Percentiles rank a stretch among this genome's conserved stretches.
Evolutionary conservation across 257 asterid genomes (phyloP).

Genomic region (Schizonepeta tenuifolia): DNA sequence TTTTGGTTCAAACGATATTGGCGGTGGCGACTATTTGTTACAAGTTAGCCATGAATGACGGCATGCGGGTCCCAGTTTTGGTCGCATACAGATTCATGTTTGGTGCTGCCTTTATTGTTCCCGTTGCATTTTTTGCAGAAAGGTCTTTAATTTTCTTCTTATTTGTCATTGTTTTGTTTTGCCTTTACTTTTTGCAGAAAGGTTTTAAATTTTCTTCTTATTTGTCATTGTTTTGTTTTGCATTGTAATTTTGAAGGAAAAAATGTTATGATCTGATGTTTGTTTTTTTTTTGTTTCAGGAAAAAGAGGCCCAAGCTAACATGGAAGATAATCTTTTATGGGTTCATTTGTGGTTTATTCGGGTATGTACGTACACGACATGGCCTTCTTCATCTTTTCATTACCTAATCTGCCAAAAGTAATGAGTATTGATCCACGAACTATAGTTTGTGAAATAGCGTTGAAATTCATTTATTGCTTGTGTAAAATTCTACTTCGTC

Average conservation of each 20-base stretch:
- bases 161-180: not conserved
- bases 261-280: too few relatives aligned
- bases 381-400: too few relatives aligned
- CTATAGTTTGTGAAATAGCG: conserved; percentile 14
- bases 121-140: conserved; percentile 54
- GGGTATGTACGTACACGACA: too few relatives aligned
- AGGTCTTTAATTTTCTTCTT: conserved; percentile 40
- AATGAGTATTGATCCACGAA: not conserved
- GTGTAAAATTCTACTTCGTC: not conserved
- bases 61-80: conserved; percentile 54
- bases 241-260: too few relatives aligned
- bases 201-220: conserved; percentile 36
- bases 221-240: not conserved
- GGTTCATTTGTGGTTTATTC: conserved; percentile 60
- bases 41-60: conserved; percentile 63
- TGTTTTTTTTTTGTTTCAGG: conserved; percentile 40
- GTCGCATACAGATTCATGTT: conserved; percentile 61
- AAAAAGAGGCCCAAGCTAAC: conserved; percentile 64
- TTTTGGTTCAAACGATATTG: conserved; percentile 39
- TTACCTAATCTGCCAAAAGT: too few relatives aligned
- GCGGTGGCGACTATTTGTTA: conserved; percentile 46
- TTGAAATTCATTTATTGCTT: conserved; percentile 26
- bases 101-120: conserved; percentile 60
- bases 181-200: conserved; percentile 32
- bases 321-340: conserved; percentile 44